Evolutionary conservation across 116 monocot genomes (phyloP), one percentile per base, ranked within the genome.

Genomic region (Zostera marina): DNA sequence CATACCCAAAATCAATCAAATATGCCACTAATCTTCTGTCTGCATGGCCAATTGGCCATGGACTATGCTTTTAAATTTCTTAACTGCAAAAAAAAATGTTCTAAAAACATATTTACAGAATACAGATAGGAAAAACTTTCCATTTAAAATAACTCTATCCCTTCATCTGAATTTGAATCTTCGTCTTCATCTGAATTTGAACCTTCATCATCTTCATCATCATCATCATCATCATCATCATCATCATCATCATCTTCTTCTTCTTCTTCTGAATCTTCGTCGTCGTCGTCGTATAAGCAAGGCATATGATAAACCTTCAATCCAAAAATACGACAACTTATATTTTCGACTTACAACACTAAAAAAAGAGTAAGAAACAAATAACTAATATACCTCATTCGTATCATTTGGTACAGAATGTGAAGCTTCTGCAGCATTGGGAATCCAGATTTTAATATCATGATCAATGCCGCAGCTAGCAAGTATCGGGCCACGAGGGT

Each of bases 381-480:
- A 11, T 41, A 72, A 66, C 60, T 15, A 54, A 66, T 45, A 46
- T 77, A 92, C 92, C 91, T 86, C 72, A 3, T 82, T 65, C 62
- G 76, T 15, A 44, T 74, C 69, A 48, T 77, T 54, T 7, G 77
- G 82, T 38, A 68, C 59, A 13, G 73, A 68, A 32, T 32, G 32
- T 32, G 32, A 2, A 16, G 61, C 49, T 60, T 86, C 86, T 4
- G 39, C 12, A 24, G 74, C 71, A 72, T 81, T 73, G 5, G 90
- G 90, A 42, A 63, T 71, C 98, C 90, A 98, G 59, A 98, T 75
- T 52, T 98, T 98, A 59, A 98, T 71, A 55, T 86, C 73, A 20
- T 80, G 66, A 22, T 89, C 90, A 58, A 96, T 82, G 64, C 96
- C 96, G 70, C 85, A 83, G 61, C 83, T 98, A 17, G 86, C 96